Conservation (phyloP, 371 early-diverging fungal species). For the Smittium mucronatum region DNA sequence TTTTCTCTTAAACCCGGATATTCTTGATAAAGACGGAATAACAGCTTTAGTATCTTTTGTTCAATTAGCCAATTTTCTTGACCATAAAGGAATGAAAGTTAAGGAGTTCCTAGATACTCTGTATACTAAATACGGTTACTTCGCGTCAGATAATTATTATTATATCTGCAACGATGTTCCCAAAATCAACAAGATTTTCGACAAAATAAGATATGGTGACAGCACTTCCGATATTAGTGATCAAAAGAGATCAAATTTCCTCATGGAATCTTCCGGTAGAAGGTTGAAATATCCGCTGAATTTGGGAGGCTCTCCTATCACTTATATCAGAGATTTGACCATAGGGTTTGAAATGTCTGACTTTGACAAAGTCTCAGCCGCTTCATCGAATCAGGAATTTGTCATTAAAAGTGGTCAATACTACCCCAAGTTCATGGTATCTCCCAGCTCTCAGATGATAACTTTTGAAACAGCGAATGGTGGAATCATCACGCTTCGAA, state of each 20-base stretch:
- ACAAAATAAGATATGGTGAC: constrained; percentile 65
- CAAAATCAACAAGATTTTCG: constrained; percentile 54
- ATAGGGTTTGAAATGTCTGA: constrained; percentile 68
- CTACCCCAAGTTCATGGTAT: constrained; percentile 58
- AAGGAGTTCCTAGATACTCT: constrained; percentile 51
- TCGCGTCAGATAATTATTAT: constrained; percentile 75
- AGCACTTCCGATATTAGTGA: not conserved
- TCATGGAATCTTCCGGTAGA: constrained; percentile 9
- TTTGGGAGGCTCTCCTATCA: constrained; percentile 54
- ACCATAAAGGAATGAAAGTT: constrained; percentile 46
- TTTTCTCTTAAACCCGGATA: constrained; percentile 58
- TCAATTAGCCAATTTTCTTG: constrained; percentile 61
- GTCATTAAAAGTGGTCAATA: constrained; percentile 5
- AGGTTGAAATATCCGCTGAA: constrained; percentile 52
- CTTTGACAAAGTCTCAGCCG: constrained; percentile 31
- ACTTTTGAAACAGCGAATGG: constrained; percentile 69
- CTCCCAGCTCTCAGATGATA: constrained; percentile 78
- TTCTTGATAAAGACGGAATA: constrained; percentile 77
- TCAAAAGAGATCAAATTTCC: not conserved
- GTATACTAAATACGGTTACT: constrained; percentile 74
- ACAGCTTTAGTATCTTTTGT: constrained; percentile 69
- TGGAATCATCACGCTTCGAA: constrained; percentile 59
- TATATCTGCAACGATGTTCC: constrained; percentile 70
- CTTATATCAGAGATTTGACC: constrained; percentile 74
- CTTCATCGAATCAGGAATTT: not conserved